Conservation (phyloP, 768 basidiomycete species). For the Imleria badia region DNA sequence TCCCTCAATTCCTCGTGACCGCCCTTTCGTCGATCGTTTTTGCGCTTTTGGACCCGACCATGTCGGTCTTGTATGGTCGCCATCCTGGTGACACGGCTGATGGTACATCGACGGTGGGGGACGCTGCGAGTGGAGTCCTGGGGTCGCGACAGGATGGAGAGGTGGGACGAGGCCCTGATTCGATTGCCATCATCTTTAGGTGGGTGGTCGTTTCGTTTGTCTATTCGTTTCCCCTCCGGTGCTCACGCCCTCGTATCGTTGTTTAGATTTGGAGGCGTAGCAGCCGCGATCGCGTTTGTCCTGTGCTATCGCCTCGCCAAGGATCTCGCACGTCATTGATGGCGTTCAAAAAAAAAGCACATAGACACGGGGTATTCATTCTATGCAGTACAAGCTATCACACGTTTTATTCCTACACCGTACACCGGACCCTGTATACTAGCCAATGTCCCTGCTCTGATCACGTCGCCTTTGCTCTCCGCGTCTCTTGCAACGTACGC, state of each 20-base stretch:
- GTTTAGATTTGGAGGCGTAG: constrained; percentile 55
- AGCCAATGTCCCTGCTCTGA: too few relatives aligned
- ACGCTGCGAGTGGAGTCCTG: background rate
- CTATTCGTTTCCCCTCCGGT: background rate
- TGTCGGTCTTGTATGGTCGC: constrained; percentile 41
- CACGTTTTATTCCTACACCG: too few relatives aligned
- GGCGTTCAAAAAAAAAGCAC: too few relatives aligned
- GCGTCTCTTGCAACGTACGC: too few relatives aligned
- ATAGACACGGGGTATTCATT: too few relatives aligned
- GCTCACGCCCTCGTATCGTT: background rate
- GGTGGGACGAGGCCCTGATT: constrained; percentile 19
- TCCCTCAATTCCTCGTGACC: constrained; percentile 93
- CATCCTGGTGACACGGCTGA: constrained; percentile 2
- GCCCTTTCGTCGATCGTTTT: constrained; percentile 85
- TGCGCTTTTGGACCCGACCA: constrained; percentile 73
- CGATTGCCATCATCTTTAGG: constrained; percentile 83
- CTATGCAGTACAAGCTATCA: too few relatives aligned
- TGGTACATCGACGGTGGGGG: too few relatives aligned
- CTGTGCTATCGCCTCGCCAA: constrained; percentile 55
- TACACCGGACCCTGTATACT: too few relatives aligned
- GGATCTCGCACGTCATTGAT: constrained; percentile 41
- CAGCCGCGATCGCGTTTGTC: constrained; percentile 53
- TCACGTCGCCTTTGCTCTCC: too few relatives aligned
- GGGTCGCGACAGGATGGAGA: background rate
- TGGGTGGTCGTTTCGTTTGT: constrained; percentile 33